phyloP scores from a whole-genome alignment of 129 eudicot species.

The Helianthus annuus region DNA sequence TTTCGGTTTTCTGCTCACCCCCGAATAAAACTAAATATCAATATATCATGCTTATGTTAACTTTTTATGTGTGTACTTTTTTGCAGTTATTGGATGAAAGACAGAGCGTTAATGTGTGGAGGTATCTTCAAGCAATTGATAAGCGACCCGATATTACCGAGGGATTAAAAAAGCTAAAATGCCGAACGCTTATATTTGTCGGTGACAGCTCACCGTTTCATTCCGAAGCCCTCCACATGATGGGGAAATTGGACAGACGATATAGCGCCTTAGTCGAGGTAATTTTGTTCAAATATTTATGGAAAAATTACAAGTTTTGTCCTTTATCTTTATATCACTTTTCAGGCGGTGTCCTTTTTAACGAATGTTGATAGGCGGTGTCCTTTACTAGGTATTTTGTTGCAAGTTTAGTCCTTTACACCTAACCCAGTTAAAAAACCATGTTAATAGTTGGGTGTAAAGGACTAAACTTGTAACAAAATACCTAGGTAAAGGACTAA shows the following conservation, averaged over 20 bases:
- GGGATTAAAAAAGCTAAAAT: slow-evolving; percentile 70
- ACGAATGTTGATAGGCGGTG: too few relatives aligned
- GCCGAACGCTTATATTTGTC: slow-evolving; percentile 91
- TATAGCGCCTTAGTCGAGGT: slow-evolving; percentile 98
- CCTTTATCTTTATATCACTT: too few relatives aligned
- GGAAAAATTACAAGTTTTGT: too few relatives aligned
- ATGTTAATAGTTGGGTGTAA: too few relatives aligned
- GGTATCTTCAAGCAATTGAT: slow-evolving; percentile 92
- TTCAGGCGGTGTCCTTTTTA: too few relatives aligned
- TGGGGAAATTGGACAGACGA: slow-evolving; percentile 77
- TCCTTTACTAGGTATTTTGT: too few relatives aligned
- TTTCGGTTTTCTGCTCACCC: background rate
- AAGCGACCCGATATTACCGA: slow-evolving; percentile 82
- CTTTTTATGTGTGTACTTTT: background rate
- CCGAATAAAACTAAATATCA: too few relatives aligned
- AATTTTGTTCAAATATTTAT: slow-evolving; percentile 3
- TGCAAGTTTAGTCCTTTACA: too few relatives aligned
- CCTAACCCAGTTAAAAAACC: too few relatives aligned
- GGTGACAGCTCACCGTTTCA: slow-evolving; percentile 89
- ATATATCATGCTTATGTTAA: slow-evolving; percentile 7
- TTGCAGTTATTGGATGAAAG: slow-evolving; percentile 86
- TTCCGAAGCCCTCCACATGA: slow-evolving; percentile 89
- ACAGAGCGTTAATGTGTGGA: slow-evolving; percentile 78
- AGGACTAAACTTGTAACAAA: too few relatives aligned
- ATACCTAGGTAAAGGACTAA: too few relatives aligned